phyloP scores from a whole-genome alignment of 2,329 filamentous ascomycete species.

The Talaromyces atroroseus region DNA sequence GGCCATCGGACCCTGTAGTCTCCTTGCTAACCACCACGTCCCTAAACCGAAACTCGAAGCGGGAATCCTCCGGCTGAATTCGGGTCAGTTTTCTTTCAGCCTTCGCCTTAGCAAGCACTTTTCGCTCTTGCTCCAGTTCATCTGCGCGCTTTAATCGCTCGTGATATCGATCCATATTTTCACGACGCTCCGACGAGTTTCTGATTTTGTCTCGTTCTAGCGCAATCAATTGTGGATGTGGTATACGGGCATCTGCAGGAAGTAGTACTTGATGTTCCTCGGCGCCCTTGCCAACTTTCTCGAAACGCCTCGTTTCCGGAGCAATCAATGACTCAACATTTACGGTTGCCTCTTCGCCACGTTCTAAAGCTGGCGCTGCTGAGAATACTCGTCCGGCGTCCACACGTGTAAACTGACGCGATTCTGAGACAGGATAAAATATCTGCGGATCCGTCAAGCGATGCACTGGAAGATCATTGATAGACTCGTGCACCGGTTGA shows the following conservation, averaged over 20 bases:
- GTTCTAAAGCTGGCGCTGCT: conserved; percentile 35
- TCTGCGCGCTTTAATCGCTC: conserved; percentile 40
- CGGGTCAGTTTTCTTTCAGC: conserved; percentile 41
- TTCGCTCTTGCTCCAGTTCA: conserved; percentile 35
- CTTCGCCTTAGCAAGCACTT: conserved; percentile 34
- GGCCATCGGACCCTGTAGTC: conserved; percentile 51
- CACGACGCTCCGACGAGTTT: conserved; percentile 28
- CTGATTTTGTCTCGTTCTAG: conserved; percentile 42
- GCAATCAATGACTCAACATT: conserved; percentile 29
- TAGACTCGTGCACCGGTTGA: conserved; percentile 51
- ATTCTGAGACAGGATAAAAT: conserved; percentile 60
- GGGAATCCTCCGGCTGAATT: conserved; percentile 41
- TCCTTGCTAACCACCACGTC: conserved; percentile 51
- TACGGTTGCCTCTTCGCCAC: conserved; percentile 18
- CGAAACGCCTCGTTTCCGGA: conserved; percentile 30
- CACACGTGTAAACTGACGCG: conserved; percentile 58
- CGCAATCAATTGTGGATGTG: conserved; percentile 55
- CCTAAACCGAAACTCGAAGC: conserved; percentile 58
- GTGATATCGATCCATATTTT: conserved; percentile 36
- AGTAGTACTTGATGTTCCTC: conserved; percentile 49
- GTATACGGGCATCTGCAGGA: conserved; percentile 59
- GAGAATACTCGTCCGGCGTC: conserved; percentile 60
- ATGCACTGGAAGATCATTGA: conserved; percentile 60
- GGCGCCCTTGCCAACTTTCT: conserved; percentile 39
- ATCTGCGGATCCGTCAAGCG: conserved; percentile 50